phyloP scores from a whole-genome alignment of 768 basidiomycete genomes.

The Russula olivacea region DNA sequence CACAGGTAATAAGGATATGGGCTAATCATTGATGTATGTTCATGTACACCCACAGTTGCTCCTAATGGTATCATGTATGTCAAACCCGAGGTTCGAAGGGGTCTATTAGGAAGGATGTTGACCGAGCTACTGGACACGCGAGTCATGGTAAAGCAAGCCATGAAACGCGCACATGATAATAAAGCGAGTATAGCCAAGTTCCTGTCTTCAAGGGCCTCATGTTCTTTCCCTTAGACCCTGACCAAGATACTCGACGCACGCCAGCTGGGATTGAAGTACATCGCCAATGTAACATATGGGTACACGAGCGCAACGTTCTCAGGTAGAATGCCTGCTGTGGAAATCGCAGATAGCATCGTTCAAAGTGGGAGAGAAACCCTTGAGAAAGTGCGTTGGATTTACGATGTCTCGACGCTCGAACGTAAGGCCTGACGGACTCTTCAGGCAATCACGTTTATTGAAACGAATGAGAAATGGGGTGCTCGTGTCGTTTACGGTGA shows the following conservation, averaged over 20 bases:
- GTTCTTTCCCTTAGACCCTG: conserved; percentile 49
- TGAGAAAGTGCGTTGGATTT: conserved; percentile 60
- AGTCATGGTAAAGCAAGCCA: conserved; percentile 96
- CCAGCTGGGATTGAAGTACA: conserved; percentile 89
- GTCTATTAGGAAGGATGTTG: conserved; percentile 86
- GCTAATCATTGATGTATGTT: not conserved
- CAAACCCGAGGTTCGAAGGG: conserved; percentile 76
- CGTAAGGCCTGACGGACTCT: not conserved
- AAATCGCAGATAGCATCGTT: conserved; percentile 97
- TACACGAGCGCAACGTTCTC: conserved; percentile 94
- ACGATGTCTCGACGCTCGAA: not conserved
- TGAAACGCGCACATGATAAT: conserved; percentile 74
- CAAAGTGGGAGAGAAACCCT: conserved; percentile 93
- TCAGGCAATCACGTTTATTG: conserved; percentile 79
- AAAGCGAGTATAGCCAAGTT: conserved; percentile 45
- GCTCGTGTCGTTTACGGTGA: conserved; percentile 93
- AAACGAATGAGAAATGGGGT: conserved; percentile 76
- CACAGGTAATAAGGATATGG: conserved; percentile 45
- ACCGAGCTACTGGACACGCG: conserved; percentile 88
- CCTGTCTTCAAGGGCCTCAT: not conserved
- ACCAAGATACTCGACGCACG: conserved; percentile 78
- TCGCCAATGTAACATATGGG: conserved; percentile 92
- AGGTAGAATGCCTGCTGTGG: conserved; percentile 96
- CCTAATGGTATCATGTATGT: conserved; percentile 96
- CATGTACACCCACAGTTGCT: conserved; percentile 52